A percentile compares a stretch with the other conserved stretches of the same genome.
phyloP scores from a whole-genome alignment of 177 flowering plant genomes.

The Vitis hybrid region DNA sequence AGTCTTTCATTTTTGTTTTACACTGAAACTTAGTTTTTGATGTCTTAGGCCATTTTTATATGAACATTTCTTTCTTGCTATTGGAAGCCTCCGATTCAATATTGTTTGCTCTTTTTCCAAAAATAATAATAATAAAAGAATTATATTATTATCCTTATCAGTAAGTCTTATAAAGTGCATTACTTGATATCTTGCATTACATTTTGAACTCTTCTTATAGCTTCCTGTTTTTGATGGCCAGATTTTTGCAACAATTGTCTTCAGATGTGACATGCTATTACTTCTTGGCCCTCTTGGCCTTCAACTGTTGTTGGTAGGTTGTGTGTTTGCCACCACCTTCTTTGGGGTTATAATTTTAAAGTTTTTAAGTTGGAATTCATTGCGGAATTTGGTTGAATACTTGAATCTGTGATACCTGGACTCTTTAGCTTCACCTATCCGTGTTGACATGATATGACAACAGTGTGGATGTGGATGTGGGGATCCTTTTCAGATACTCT shows the following conservation, averaged over 20 bases:
- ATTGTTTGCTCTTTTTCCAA: background rate
- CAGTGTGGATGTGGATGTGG: too few relatives aligned
- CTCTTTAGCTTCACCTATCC: too few relatives aligned
- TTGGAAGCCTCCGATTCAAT: background rate
- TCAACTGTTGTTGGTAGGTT: conserved; percentile 60
- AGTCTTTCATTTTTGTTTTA: too few relatives aligned
- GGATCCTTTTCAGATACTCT: background rate
- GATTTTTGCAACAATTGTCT: conserved; percentile 78
- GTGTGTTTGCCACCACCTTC: background rate
- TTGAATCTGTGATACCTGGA: too few relatives aligned
- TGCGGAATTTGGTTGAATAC: conserved; percentile 12
- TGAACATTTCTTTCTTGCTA: background rate
- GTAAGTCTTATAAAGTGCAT: background rate
- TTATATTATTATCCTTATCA: background rate
- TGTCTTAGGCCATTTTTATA: background rate
- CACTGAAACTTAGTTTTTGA: background rate
- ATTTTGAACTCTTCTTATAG: conserved; percentile 7
- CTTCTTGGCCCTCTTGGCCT: conserved; percentile 82
- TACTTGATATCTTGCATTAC: background rate
- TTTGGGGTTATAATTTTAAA: background rate
- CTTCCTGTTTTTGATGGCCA: conserved; percentile 34
- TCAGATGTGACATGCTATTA: conserved; percentile 85
- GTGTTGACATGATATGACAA: too few relatives aligned
- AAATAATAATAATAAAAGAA: background rate
- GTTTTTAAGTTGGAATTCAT: background rate